Evolutionary conservation across 129 eudicot genomes (phyloP).

Genomic region (Escallonia herrerae): DNA sequence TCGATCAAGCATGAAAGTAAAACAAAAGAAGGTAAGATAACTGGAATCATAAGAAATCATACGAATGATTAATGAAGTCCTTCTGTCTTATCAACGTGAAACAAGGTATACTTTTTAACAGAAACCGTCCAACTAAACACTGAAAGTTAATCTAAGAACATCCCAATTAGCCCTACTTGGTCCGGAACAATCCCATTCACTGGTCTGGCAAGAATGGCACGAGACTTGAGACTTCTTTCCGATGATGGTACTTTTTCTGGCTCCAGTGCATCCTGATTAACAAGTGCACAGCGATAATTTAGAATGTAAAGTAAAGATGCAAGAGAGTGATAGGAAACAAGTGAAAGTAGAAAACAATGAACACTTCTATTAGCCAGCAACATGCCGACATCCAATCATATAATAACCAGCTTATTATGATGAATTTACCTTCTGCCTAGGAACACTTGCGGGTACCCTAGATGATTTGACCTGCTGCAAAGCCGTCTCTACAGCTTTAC

Average conservation of each 20-base stretch:
- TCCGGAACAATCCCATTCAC: conserved; percentile 73
- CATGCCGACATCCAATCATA: background rate
- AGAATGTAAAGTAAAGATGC: background rate
- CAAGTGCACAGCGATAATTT: background rate
- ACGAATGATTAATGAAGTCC: too few species aligned
- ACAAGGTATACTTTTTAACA: too few species aligned
- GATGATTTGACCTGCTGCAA: conserved; percentile 56
- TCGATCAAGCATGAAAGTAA: conserved; percentile 14
- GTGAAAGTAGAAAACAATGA: background rate
- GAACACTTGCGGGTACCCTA: conserved; percentile 41
- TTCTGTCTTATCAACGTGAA: too few species aligned
- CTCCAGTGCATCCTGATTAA: conserved; percentile 62
- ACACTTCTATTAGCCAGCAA: background rate
- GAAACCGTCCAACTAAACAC: background rate
- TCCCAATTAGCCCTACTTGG: conserved; percentile 46
- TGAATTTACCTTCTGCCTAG: conserved; percentile 53
- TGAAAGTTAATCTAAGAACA: background rate
- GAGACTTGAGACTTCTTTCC: conserved; percentile 69
- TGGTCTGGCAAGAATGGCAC: conserved; percentile 65
- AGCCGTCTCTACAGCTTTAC: conserved; percentile 83
- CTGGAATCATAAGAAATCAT: too few species aligned
- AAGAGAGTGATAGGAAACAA: background rate
- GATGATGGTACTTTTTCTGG: conserved; percentile 66
- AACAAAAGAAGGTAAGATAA: background rate
- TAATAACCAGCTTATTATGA: background rate